Evolutionary conservation across 331 rosid genomes (phyloP), one percentile per base, ranked within the genome.

Genomic region (Quercus tomentella): DNA sequence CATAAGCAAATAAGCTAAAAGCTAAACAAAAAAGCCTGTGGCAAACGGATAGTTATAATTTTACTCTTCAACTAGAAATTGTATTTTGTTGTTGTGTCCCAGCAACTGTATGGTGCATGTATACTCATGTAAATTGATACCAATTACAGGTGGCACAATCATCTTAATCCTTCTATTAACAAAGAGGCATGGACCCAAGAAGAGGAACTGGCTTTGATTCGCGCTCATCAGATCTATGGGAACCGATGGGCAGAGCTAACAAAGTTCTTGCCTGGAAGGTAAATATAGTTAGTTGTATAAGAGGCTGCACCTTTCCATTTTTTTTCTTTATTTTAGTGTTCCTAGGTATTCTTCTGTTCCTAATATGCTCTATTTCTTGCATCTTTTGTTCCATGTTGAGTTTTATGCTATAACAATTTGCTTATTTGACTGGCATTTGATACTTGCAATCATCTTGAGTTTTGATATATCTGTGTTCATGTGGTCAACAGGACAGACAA

Each of bases 171-270:
- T 78, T 56, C 91, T 56, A 96, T 96, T 87, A 96, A 96, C 86
- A 96, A 93, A 88, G 97, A 96, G 85, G 99, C 99, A 82, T 96
- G 99, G 99, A 93, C 98, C 9, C 97, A 93, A 84, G 99, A 96
- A 60, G 99, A 96, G 85, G 99, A 96, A 88, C 57, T 96, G 75
- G 95, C 98, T 82, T 86, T 96, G 69, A 88, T 96, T 75, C 98
- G 91, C 33, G 98, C 98, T 41, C 99, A 96, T 89, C 93, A 96
- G 72, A 85, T 92, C 45, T 92, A 89, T 76, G 99, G 99, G 82
- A 96, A 96, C 86, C 89, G 86, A 88, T 96, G 99, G 99, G 99
- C 99, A 66, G 99, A 96, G 87, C 87, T 96, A 57, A 89, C 99
- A 4, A 96, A 96, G 83, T 84, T 88, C 74, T 89, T 96, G 87